Percentiles rank a stretch among this genome's conserved stretches.
phyloP scores from a whole-genome alignment of 768 basidiomycete genomes.

The Podaxis sp. region DNA sequence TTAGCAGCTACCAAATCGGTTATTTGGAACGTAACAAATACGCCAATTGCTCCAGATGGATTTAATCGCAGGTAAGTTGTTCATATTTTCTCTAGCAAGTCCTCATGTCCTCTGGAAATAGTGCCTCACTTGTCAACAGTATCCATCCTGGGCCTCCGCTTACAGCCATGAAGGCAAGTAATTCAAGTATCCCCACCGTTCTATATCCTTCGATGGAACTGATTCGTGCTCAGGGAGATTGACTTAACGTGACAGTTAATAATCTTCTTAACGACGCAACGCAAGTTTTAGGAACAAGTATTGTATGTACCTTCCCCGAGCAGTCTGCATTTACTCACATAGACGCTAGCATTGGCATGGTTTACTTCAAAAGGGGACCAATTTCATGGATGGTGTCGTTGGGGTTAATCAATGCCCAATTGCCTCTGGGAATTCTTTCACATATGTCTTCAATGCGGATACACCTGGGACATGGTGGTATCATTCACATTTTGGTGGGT shows the following conservation, averaged over 20 bases:
- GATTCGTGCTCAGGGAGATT: too few relatives aligned
- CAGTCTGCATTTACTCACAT: not conserved
- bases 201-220: too few relatives aligned
- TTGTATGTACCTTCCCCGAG: not conserved
- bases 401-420: slow-evolving; percentile 50
- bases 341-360: slow-evolving; percentile 54
- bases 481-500: slow-evolving; percentile 30
- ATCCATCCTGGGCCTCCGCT: slow-evolving; percentile 29
- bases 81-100: not conserved
- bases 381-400: slow-evolving; percentile 43
- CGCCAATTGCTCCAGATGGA: too few relatives aligned
- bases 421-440: slow-evolving; percentile 35
- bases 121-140: slow-evolving; percentile 25
- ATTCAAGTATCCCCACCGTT: too few relatives aligned
- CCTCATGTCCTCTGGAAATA: not conserved
- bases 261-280: too few relatives aligned
- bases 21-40: too few relatives aligned
- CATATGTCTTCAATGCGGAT: slow-evolving; percentile 35
- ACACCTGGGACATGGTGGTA: slow-evolving; percentile 37
- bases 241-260: too few relatives aligned
- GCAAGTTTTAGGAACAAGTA: not conserved
- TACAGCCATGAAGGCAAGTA: slow-evolving; percentile 12
- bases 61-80: too few relatives aligned
- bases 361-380: slow-evolving; percentile 38
- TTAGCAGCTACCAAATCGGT: too few relatives aligned